Base-by-base conservation (phyloP, 371 early-diverging fungal genomes). In the Mucor piriformis region DNA sequence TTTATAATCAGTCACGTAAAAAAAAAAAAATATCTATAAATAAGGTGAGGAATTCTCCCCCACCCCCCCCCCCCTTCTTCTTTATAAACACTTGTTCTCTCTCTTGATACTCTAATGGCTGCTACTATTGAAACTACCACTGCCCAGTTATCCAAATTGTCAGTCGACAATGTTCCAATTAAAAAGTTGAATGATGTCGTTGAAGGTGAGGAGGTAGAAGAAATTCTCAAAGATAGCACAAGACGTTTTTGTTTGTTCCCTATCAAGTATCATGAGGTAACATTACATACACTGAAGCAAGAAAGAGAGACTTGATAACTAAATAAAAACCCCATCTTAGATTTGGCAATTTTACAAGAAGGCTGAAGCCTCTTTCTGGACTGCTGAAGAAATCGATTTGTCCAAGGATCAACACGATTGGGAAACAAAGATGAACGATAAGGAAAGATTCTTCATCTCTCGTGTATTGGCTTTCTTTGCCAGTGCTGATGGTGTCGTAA, bases 271-370 rank as follows among this genome's bases (percentile, higher is more conserved):
- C 88, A 92, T 61, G 96, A 97, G 72, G 92, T 92, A 70, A 34
- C 15, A 27, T 3, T 54, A 20, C 11, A 25, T 38, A 32, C 6
- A 57, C 12, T 20, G 8, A 11, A 15, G 29, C 2, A 40, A 25
- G 23, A 3, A 43, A 12, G 43, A 15, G 5, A 3, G 7, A 5
- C 12, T 10, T 44, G 21, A 23, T 23, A 24, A 20, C 12, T 23
- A 24, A 6, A 46, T 24, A 8, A 20, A 13, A 21, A 24, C 20
- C 34, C 48, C 16, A 50, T 47, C 57, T 6, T 64, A 89, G 89
- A 91, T 98, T 65, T 99, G 99, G 99, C 88, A 94, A 61, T 90
- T 98, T 87, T 99, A 99, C 89, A 99, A 99, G 77, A 98, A 99
- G 81, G 99, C 99, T 60, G 98, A 95, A 69, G 97, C 98, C 6